Conservation (phyloP, 352 stramenopile genomes). For the Albugo laibachii region DNA sequence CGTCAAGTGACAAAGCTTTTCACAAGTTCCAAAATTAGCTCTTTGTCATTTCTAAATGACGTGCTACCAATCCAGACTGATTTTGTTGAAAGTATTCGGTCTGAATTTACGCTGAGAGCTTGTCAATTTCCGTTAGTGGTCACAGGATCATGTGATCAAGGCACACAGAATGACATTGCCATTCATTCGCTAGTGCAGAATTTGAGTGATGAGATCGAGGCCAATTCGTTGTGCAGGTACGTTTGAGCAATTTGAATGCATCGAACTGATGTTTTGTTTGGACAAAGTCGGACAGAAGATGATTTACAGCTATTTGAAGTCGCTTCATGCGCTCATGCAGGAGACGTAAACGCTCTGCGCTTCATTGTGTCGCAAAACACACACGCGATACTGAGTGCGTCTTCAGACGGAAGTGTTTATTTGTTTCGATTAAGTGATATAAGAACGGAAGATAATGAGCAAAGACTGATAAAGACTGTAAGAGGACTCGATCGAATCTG, state of each 20-base stretch:
- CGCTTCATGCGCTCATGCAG: slow-evolving; percentile 23
- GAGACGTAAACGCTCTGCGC: slow-evolving; percentile 40
- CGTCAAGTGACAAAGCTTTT: slow-evolving; percentile 30
- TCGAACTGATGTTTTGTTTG: not conserved
- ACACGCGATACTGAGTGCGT: slow-evolving; percentile 41
- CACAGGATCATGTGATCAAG: slow-evolving; percentile 32
- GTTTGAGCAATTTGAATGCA: not conserved
- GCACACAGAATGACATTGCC: slow-evolving; percentile 29
- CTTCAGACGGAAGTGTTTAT: slow-evolving; percentile 25
- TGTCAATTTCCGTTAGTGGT: slow-evolving; percentile 33
- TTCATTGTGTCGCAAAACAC: slow-evolving; percentile 18
- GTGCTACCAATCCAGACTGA: slow-evolving; percentile 10
- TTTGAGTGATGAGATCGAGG: slow-evolving; percentile 22
- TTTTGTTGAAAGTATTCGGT: slow-evolving; percentile 9
- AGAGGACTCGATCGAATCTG: slow-evolving; percentile 7
- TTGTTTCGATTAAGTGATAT: slow-evolving; percentile 18
- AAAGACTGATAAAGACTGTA: not conserved
- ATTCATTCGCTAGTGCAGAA: slow-evolving; percentile 20
- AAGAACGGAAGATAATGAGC: not conserved
- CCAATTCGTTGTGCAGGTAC: slow-evolving; percentile 19
- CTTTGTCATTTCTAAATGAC: slow-evolving; percentile 41
- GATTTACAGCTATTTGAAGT: slow-evolving; percentile 17
- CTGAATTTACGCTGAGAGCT: not conserved
- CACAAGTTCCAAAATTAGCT: slow-evolving; percentile 32
- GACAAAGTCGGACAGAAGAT: not conserved